Base-by-base conservation (phyloP, 495 filamentous ascomycete genomes). In the Penicillium silybi region DNA sequence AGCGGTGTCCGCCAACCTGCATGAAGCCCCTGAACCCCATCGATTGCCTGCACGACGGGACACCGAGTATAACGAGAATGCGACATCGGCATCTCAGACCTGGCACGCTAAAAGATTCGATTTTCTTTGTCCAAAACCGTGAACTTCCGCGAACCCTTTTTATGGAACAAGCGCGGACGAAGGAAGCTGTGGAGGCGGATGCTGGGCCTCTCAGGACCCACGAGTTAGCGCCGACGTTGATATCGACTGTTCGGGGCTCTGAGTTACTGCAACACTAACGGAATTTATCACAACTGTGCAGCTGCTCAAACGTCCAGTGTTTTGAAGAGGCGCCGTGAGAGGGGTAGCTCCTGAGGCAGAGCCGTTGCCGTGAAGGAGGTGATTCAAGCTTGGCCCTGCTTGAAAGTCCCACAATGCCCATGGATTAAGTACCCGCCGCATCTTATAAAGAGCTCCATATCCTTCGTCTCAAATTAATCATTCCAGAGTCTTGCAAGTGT, bases 281-380 rank as follows among this genome's bases (percentile, higher is more conserved):
- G 37, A 2, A 47, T 13, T 17, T 15, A n/a, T 26, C 44, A 47
- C 15, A 47, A 47, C 18, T 22, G 20, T 52, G 54, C 48, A 52
- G 48, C 20, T 27, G 9, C 6, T 15, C 6, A 42, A 40, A 42
- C 29, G 10, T 0, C 16, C 44, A 23, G 44, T 32, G 48, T 52
- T 52, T 52, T 29, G 15, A 26, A 39, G 52, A 52, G 42, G 29
- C 54, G 54, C 48, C 32, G 27, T 4, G 11, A 15, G 10, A 32
- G 1, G 29, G 10, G 11, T 32, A n/a, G 10, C 11, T 32, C 1
- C 10, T 10, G 29, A 13, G 29, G 29, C 11, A 1, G 2, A 32
- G 9, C 29, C 9, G 9, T 18, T 45, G 23, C 43, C 27, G 25
- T 15, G 5, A 10, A 9, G 17, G 23, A 45, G 34, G 43, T 45